Evolutionary conservation across 2,329 filamentous ascomycete genomes (phyloP).

Genomic region (Fusarium sp.): DNA sequence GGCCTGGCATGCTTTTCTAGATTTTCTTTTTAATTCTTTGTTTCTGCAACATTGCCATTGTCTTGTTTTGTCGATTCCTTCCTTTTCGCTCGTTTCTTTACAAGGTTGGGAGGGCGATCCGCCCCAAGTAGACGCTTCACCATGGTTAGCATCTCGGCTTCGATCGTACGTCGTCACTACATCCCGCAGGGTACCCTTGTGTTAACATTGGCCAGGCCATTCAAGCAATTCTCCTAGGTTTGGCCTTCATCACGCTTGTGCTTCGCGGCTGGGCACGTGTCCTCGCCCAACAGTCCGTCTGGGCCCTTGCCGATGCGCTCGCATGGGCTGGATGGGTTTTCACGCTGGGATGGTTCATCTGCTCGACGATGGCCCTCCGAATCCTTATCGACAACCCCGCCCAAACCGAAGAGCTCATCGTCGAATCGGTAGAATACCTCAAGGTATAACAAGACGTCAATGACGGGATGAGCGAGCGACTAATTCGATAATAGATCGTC

Average conservation of each 20-base stretch:
- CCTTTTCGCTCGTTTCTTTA: background rate
- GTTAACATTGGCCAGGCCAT: background rate
- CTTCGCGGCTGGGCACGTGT: slow-evolving; percentile 4
- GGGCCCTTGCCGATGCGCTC: background rate
- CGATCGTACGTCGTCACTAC: background rate
- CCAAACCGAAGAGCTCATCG: background rate
- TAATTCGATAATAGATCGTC: background rate
- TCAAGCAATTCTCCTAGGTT: slow-evolving; percentile 6
- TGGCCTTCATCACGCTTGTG: background rate
- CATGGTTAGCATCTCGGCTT: background rate
- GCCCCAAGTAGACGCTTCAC: background rate
- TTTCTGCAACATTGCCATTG: background rate
- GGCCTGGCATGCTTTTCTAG: background rate
- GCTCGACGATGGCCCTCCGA: slow-evolving; percentile 13
- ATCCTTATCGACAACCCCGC: slow-evolving; percentile 15
- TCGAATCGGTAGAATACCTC: slow-evolving; percentile 5
- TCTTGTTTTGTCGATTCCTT: background rate
- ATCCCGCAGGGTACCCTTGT: background rate
- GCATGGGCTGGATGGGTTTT: slow-evolving; percentile 20
- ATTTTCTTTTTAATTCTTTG: background rate
- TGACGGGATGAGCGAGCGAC: background rate
- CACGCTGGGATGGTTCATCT: slow-evolving; percentile 24
- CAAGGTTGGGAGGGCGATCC: background rate
- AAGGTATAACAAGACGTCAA: background rate
- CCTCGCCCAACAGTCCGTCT: background rate